These are phyloP conservation scores for Carpinus fangiana DNA, from an alignment of 306 rosid species.

Conservation along the genomic window DNA sequence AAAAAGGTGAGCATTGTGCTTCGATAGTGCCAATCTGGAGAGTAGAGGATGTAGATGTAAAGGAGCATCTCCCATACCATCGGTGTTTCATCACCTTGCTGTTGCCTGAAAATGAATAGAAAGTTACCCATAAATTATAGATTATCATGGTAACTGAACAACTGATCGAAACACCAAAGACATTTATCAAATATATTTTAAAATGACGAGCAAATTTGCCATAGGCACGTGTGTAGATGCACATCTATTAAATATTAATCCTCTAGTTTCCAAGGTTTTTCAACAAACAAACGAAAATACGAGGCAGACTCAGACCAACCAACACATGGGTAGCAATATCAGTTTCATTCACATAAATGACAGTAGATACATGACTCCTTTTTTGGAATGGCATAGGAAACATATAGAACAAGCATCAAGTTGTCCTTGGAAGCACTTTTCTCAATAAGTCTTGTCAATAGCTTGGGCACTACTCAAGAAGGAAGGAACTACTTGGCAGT, in stretches of 20 bases:
- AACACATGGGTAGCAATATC: background rate
- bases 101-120: constrained; percentile 58
- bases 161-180: background rate
- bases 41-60: constrained; percentile 75
- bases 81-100: constrained; percentile 84
- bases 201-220: background rate
- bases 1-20: constrained; percentile 84
- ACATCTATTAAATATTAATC: too few species aligned
- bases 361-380: too few species aligned
- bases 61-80: constrained; percentile 94
- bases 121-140: background rate
- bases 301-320: too few species aligned
- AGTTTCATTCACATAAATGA: background rate
- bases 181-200: too few species aligned
- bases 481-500: background rate
- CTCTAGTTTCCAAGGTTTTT: background rate
- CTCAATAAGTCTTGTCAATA: too few species aligned
- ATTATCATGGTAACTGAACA: constrained; percentile 5
- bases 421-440: background rate
- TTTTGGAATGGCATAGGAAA: too few species aligned
- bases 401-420: background rate
- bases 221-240: background rate
- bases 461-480: background rate
- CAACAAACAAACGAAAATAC: background rate
- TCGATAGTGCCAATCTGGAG: constrained; percentile 91